Evolutionary conservation across 352 stramenopile genomes (phyloP), one percentile per base, ranked within the genome.

Genomic region (Aphanomyces euteiches): DNA sequence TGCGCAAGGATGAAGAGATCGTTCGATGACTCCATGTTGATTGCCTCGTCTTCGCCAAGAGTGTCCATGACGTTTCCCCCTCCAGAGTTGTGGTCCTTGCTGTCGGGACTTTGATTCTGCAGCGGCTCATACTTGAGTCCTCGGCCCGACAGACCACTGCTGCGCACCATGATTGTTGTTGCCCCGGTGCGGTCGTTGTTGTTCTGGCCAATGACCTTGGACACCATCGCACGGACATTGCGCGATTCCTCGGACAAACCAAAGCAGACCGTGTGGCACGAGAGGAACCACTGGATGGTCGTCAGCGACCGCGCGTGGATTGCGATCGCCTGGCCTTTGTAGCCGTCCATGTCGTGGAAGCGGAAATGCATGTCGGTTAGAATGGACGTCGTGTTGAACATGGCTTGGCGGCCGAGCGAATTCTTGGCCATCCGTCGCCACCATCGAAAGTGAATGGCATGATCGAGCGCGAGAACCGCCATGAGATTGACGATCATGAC

Each of bases 241-340:
- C 17, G 10, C 17, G 54, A 37, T 28, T 61, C 28, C 37, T 69
- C 61, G 5, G 43, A n/a, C 48, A 69, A 38, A 5, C 61, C 61
- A 56, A 69, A 69, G n/a, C 36, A 38, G 5, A 34, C 40, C 34
- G 21, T 38, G 34, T 69, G 61, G 45, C 47, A 41, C 48, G 48
- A 28, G 34, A 69, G 40, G 21, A 69, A 69, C 61, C 61, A 69
- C 15, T 59, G 61, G 28, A 69, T 19, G 36, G 61, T 69, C 17
- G 41, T 41, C 17, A 67, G 59, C 41, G 41, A 36, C 19, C 59
- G 59, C 15, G 59, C 59, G 13, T 6, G n/a, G 28, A 53, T 57
- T 7, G 41, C 12, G 7, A 58, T 17, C 10, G 15, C n/a, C 21
- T 7, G 17, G 7, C 41, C 47, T 12, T 67, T 36, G 34, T 8